Conservation (phyloP, 352 stramenopile genomes). For the Thraustotheca clavata region DNA sequence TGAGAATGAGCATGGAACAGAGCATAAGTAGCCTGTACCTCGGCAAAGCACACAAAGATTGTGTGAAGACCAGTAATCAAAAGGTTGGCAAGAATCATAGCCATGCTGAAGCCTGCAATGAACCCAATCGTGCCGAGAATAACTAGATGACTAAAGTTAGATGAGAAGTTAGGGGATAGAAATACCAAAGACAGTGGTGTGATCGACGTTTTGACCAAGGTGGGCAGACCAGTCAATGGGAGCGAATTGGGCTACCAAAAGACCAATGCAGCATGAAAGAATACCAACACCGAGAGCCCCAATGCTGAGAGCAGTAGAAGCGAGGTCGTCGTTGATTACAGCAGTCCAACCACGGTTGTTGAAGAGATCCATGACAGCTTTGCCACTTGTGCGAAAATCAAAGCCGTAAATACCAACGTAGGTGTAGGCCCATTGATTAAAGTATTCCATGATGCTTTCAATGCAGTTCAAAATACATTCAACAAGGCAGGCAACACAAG, state of each 20-base stretch:
- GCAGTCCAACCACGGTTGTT: conserved; percentile 78
- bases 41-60: conserved; percentile 82
- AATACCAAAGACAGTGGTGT: conserved; percentile 16
- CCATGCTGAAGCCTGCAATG: conserved; percentile 74
- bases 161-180: not conserved
- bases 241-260: conserved; percentile 62
- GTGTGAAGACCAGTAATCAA: conserved; percentile 79
- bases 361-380: conserved; percentile 84
- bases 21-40: conserved; percentile 31
- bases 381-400: conserved; percentile 74
- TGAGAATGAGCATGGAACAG: conserved; percentile 18
- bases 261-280: conserved; percentile 47
- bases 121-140: conserved; percentile 60
- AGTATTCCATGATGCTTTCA: conserved; percentile 81
- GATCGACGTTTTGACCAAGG: conserved; percentile 33
- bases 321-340: conserved; percentile 87
- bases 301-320: conserved; percentile 70
- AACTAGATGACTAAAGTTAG: conserved; percentile 10
- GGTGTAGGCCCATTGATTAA: conserved; percentile 87
- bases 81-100: conserved; percentile 72
- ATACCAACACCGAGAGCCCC: conserved; percentile 70
- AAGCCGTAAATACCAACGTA: conserved; percentile 88
- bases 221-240: conserved; percentile 46
- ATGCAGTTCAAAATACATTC: conserved; percentile 83
- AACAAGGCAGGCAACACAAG: conserved; percentile 78